Base-by-base conservation (phyloP, 208 protist species). In the Trypanosoma congolense region DNA sequence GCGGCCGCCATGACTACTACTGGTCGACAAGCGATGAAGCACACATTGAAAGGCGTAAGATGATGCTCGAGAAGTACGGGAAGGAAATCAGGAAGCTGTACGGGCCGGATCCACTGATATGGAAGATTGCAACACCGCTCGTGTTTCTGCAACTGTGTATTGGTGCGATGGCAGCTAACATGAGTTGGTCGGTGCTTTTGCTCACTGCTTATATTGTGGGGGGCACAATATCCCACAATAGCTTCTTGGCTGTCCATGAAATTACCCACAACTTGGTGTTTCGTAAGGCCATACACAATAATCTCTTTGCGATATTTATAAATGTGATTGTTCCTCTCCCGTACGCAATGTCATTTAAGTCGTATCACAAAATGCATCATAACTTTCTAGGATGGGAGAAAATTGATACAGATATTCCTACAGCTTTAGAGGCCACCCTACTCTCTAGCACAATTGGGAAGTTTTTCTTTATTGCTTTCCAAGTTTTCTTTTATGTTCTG, bases 331-430 rank as follows among this genome's bases (percentile, higher is more conserved):
- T 96, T n/a, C 78, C 68, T 8, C 35, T 97, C 36, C 91, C 94
- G 48, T 93, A 87, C 42, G 70, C 82, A 25, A 94, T 95, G 80
- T 81, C 85, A 33, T 97, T 97, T 72, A 88, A 94, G 53, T 75
- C 64, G 24, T 97, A 97, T 70, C 92, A 97, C 68, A 76, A 81
- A 19, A 88, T 96, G 33, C 94, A 97, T 70, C 94, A 97, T 62
- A 73, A 81, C n/a, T 94, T 93, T 38, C 79, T 96, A 36, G 92
- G 92, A 19, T 90, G 87, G 61, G 84, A 95, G 31, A 65, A 62
- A 8, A 51, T 94, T 31, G 94, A 97, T 56, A 53, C 73, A 0
- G 94, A 97, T 77, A 49, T 97, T 30, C 89, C 92, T 12, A 87
- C 87, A 0, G 46, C 26, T 8, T 49, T 93, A 5, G 93, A 96